Evolutionary conservation across 345 rosid genomes (phyloP).

Genomic region (Boechera divaricarpa): DNA sequence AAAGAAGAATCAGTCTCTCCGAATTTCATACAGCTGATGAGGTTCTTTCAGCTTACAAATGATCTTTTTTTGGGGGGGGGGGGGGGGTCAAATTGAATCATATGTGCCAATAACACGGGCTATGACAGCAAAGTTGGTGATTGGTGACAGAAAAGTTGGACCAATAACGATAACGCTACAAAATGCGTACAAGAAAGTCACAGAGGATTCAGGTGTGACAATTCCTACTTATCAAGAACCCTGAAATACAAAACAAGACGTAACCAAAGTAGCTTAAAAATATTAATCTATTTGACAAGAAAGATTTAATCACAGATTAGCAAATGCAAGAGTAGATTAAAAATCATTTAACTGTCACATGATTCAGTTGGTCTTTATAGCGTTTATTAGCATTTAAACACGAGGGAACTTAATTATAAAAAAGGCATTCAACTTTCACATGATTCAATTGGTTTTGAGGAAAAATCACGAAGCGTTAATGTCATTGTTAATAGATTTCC

Average conservation of each 20-base stretch:
- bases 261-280: not conserved
- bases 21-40: slow-evolving; percentile 93
- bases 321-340: not conserved
- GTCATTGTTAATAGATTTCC: not conserved
- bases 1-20: slow-evolving; percentile 75
- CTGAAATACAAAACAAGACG: slow-evolving; percentile 23
- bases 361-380: not conserved
- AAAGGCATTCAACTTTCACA: slow-evolving; percentile 22
- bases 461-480: not conserved
- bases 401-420: not conserved
- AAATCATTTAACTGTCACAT: slow-evolving; percentile 14
- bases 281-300: not conserved
- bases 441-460: slow-evolving; percentile 8
- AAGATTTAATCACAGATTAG: not conserved
- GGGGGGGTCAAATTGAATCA: not conserved
- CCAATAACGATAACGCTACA: slow-evolving; percentile 67
- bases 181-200: slow-evolving; percentile 64
- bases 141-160: slow-evolving; percentile 81
- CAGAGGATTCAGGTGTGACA: slow-evolving; percentile 69
- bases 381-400: slow-evolving; percentile 1
- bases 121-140: not conserved
- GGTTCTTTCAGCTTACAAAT: slow-evolving; percentile 45
- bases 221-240: slow-evolving; percentile 57
- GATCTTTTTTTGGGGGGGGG: too few species aligned
- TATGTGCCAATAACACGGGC: too few species aligned